Evolutionary conservation across 257 asterid species (phyloP), one percentile per base, ranked within the genome.

Genomic region (Nicotiana undulata): DNA sequence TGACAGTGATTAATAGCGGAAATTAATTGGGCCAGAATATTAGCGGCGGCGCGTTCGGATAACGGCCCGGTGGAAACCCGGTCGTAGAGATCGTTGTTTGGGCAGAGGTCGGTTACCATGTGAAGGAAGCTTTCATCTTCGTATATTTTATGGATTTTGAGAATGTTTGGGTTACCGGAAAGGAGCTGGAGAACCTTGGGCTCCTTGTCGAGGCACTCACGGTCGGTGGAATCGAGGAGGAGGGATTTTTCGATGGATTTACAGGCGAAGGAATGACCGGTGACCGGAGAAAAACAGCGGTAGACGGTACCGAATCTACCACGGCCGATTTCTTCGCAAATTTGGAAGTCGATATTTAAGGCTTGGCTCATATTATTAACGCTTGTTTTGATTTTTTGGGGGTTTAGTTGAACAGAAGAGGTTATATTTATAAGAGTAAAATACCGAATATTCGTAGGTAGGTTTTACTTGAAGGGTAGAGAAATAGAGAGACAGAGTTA

Each of bases 291-390:
- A 77, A 58, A 85, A 83, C 94, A 90, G 84, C 93, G 94, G 88
- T 86, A 80, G 82, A 91, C 95, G 65, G 86, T 88, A 83, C 92
- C 95, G 93, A 89, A 91, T 28, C 90, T 89, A 81, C 95, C 95
- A 76, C 92, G 91, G 82, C 95, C 95, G 80, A 91, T 88, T 89
- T 91, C 93, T 65, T 90, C 90, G 84, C 90, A 86, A 84, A 89
- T 18, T 7, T 89, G 88, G 86, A 88, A 91, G 80, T 88, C 86
- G 46, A 9, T 31, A 4, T 85, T 76, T 37, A 89, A 86, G 90
- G 81, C 75, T 3, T 86, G 88, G 88, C 87, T 88, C 93, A 88
- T 90, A 55, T 2, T 22, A 0, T 9, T 3, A 40, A 66, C 55
- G 55, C 9, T 67, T 40, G 26, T 5, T 72, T 44, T 46, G 37